Percentiles rank a stretch among this genome's conserved stretches.
Conservation (phyloP, 805 yeast species). For the Starmera dryadoides region DNA sequence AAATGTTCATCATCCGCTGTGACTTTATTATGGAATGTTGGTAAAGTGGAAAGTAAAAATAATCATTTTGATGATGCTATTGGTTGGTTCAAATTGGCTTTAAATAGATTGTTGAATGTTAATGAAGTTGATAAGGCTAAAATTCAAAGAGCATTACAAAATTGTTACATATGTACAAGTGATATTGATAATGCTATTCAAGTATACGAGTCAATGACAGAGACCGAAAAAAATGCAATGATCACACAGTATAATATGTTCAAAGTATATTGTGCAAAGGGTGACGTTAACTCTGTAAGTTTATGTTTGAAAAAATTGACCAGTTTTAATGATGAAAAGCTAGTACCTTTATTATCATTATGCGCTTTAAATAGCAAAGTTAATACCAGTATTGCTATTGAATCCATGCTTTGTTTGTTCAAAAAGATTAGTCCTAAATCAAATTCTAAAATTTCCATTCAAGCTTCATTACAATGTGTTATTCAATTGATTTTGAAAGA, state of each 20-base stretch:
- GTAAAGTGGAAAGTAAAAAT: conserved; percentile 23
- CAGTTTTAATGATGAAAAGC: conserved; percentile 25
- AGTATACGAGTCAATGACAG: conserved; percentile 18
- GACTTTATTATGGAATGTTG: conserved; percentile 33
- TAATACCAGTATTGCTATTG: conserved; percentile 18
- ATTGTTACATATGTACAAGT: conserved; percentile 19
- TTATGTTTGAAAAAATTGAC: conserved; percentile 26
- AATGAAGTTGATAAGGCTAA: conserved; percentile 26
- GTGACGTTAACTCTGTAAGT: conserved; percentile 9
- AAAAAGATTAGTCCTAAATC: conserved; percentile 14
- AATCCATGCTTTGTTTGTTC: conserved; percentile 20
- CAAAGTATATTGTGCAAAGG: conserved; percentile 12
- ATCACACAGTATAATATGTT: conserved; percentile 27
- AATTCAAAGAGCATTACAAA: conserved; percentile 28
- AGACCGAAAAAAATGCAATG: conserved; percentile 16
- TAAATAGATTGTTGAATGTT: conserved; percentile 18
- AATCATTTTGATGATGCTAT: conserved; percentile 14
- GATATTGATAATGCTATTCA: conserved; percentile 14
- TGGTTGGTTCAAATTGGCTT: conserved; percentile 20
- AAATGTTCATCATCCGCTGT: conserved; percentile 24
- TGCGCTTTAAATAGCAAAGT: conserved; percentile 25
- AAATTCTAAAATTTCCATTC: conserved; percentile 14
- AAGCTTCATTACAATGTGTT: conserved; percentile 23
- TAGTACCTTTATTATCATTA: conserved; percentile 24
- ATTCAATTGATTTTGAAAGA: conserved; percentile 24